These are phyloP conservation scores for Mortierella sp. DNA, from an alignment of 371 early-diverging fungal genomes.

Conservation along the genomic window DNA sequence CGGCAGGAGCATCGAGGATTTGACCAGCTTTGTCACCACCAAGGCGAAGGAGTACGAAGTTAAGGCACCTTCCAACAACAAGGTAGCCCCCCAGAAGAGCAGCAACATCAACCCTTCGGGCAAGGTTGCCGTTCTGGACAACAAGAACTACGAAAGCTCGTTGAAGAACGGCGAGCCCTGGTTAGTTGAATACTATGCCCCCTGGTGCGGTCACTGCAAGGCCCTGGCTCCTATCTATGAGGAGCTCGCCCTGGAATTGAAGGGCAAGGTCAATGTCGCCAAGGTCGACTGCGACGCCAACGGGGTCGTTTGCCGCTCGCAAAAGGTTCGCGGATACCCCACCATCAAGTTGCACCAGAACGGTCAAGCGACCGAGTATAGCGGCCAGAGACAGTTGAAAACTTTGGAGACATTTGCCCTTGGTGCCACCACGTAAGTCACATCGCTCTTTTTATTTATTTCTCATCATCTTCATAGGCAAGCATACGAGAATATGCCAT, in stretches of 20 bases:
- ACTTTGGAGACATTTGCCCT: slow-evolving; percentile 66
- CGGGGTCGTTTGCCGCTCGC: slow-evolving; percentile 66
- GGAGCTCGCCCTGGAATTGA: slow-evolving; percentile 72
- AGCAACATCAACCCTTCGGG: slow-evolving; percentile 19
- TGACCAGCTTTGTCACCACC: slow-evolving; percentile 23
- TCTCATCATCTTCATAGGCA: too few species aligned
- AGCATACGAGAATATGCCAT: too few species aligned
- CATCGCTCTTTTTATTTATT: too few species aligned
- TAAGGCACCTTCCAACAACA: background rate
- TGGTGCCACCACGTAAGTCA: slow-evolving; percentile 51
- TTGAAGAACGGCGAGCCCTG: slow-evolving; percentile 61
- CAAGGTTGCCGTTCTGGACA: slow-evolving; percentile 33
- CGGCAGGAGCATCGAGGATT: slow-evolving; percentile 29
- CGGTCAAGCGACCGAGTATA: slow-evolving; percentile 63
- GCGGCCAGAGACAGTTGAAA: slow-evolving; percentile 68
- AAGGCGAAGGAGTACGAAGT: slow-evolving; percentile 19
- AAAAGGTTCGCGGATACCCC: slow-evolving; percentile 84
- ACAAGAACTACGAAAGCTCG: slow-evolving; percentile 18
- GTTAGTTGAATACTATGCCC: slow-evolving; percentile 89
- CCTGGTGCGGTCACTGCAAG: slow-evolving; percentile 93
- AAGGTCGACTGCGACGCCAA: slow-evolving; percentile 86
- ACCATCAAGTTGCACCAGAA: slow-evolving; percentile 80
- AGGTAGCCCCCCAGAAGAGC: background rate
- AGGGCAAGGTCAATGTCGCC: slow-evolving; percentile 83
- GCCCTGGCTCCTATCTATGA: slow-evolving; percentile 84